These are phyloP conservation scores for Daedalea quercina DNA, from an alignment of 768 basidiomycete species.

Conservation along the genomic window DNA sequence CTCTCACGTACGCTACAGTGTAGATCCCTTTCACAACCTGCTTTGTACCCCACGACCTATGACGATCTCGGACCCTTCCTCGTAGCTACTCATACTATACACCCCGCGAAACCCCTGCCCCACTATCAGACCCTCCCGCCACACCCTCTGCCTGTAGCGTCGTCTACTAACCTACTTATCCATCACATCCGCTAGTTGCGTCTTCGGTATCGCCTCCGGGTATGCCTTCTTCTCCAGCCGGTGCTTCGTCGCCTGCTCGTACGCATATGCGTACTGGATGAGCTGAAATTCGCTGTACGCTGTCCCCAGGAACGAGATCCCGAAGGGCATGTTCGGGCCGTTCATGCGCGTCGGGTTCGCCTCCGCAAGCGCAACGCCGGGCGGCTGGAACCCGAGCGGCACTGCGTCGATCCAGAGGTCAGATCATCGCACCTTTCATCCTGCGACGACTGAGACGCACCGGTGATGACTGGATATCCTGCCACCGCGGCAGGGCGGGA, in stretches of 20 bases:
- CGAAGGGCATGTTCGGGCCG: conserved; percentile 25
- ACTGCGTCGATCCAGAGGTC: conserved; percentile 15
- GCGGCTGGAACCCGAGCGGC: conserved; percentile 34
- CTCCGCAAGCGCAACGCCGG: conserved; percentile 20
- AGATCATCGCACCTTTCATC: too few relatives aligned
- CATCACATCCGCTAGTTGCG: conserved; percentile 36
- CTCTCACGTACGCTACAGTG: too few relatives aligned
- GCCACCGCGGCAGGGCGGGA: conserved; percentile 41
- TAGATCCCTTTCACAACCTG: too few relatives aligned
- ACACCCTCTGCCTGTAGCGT: too few relatives aligned
- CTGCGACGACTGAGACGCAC: conserved; percentile 19
- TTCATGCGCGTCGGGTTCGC: conserved; percentile 32
- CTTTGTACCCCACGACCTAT: too few relatives aligned
- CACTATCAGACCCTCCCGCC: too few relatives aligned
- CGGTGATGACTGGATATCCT: conserved; percentile 62
- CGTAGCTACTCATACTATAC: too few relatives aligned
- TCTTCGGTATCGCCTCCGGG: conserved; percentile 47
- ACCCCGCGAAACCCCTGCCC: too few relatives aligned
- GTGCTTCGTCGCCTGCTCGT: conserved; percentile 51
- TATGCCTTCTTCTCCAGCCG: conserved; percentile 43
- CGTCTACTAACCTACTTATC: neutral
- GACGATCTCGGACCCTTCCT: too few relatives aligned
- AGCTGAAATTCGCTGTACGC: conserved; percentile 39
- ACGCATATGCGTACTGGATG: conserved; percentile 38
- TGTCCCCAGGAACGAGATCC: conserved; percentile 37